Evolutionary conservation across 148 eudicot species (phyloP).

Genomic region (Beta vulgaris): DNA sequence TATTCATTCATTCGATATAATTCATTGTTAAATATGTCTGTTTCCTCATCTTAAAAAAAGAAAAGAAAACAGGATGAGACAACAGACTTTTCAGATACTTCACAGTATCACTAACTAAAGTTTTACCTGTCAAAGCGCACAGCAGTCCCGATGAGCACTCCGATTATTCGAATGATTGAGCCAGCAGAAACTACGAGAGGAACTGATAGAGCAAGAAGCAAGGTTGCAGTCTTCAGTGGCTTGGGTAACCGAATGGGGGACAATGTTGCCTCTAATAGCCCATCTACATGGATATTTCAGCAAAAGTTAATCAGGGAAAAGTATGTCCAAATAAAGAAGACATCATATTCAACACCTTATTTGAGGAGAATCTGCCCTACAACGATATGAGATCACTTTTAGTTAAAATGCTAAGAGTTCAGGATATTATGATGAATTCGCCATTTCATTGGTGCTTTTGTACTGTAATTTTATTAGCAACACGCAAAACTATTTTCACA

Average conservation of each 20-base stretch:
- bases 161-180: conserved; percentile 52
- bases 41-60: not conserved
- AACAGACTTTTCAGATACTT: not conserved
- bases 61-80: not conserved
- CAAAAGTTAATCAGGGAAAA: not conserved
- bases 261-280: conserved; percentile 92
- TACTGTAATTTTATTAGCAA: too few relatives aligned
- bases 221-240: conserved; percentile 75
- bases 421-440: not conserved
- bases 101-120: conserved; percentile 6
- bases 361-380: too few relatives aligned
- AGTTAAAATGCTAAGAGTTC: not conserved
- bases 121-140: conserved; percentile 86
- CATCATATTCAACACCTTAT: not conserved
- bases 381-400: too few relatives aligned
- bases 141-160: conserved; percentile 58
- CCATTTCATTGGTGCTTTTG: not conserved
- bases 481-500: too few relatives aligned
- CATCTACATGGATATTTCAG: conserved; percentile 53
- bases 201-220: conserved; percentile 63
- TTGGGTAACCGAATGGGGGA: conserved; percentile 80
- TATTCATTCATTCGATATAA: too few relatives aligned
- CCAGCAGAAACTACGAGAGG: conserved; percentile 84
- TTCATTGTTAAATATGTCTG: not conserved
- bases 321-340: not conserved